Evolutionary conservation across 2,329 filamentous ascomycete genomes (phyloP).

Genomic region (Hypoxylon sp.): DNA sequence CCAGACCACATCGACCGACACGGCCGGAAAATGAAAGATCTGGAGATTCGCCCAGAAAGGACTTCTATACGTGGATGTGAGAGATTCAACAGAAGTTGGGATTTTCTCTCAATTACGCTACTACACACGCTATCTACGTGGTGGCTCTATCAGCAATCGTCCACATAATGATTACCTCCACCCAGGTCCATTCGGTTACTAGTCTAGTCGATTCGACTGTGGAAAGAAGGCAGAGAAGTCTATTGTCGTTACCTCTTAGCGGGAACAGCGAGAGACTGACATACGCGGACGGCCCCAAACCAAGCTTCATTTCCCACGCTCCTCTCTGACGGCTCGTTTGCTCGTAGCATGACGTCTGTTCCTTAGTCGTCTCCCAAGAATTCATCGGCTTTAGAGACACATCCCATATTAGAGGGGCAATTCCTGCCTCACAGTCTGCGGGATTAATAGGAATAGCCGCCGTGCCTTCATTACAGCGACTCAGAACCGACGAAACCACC

Average conservation of each 20-base stretch:
- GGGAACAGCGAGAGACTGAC: not conserved
- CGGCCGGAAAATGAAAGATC: slow-evolving; percentile 10
- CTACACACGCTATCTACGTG: not conserved
- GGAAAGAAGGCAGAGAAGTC: not conserved
- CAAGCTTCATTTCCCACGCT: not conserved
- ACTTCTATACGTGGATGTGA: slow-evolving; percentile 3
- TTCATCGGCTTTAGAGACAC: not conserved
- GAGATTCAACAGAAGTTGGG: not conserved
- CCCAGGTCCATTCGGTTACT: not conserved
- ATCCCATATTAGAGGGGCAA: not conserved
- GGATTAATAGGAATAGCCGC: not conserved
- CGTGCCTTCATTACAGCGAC: no score
- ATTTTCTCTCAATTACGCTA: not conserved
- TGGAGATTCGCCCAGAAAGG: slow-evolving; percentile 8
- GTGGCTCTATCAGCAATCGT: not conserved
- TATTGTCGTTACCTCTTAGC: not conserved
- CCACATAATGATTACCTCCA: not conserved
- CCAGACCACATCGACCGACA: slow-evolving; percentile 31
- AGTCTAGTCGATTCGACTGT: not conserved
- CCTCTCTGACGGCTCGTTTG: not conserved
- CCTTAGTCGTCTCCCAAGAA: not conserved
- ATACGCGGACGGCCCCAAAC: not conserved
- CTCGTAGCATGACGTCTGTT: not conserved
- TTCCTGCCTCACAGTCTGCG: not conserved
- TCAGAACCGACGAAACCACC: slow-evolving; percentile 48